phyloP scores from a whole-genome alignment of 2,329 filamentous ascomycete species.

The Drechslera avenae region DNA sequence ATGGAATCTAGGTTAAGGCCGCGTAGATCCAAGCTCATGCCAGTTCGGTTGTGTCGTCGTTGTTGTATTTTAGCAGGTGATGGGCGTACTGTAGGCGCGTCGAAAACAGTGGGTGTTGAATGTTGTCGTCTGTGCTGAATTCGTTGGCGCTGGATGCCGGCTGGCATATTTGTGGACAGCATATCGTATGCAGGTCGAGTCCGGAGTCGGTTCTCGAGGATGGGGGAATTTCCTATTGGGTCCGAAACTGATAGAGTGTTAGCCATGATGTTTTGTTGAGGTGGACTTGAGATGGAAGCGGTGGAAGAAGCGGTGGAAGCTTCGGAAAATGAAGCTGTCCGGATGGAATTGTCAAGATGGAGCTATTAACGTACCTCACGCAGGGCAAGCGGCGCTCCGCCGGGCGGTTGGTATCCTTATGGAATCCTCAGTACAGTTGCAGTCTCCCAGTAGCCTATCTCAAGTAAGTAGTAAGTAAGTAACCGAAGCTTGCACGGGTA shows the following conservation, averaged over 20 bases:
- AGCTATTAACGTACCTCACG: slow-evolving; percentile 67
- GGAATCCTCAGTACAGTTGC: slow-evolving; percentile 51
- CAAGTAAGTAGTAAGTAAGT: slow-evolving; percentile 46
- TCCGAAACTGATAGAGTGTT: slow-evolving; percentile 47
- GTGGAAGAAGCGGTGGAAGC: background rate
- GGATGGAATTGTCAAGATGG: background rate
- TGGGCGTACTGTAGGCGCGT: slow-evolving; percentile 71
- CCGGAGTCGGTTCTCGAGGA: slow-evolving; percentile 59
- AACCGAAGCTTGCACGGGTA: slow-evolving; percentile 39
- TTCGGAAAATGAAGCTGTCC: background rate
- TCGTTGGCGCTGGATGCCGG: slow-evolving; percentile 74
- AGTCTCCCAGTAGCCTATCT: slow-evolving; percentile 47
- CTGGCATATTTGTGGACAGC: slow-evolving; percentile 74
- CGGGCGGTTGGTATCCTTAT: slow-evolving; percentile 64
- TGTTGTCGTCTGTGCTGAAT: slow-evolving; percentile 84
- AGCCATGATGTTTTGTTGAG: slow-evolving; percentile 16
- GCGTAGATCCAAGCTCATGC: slow-evolving; percentile 78
- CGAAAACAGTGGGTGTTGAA: slow-evolving; percentile 80
- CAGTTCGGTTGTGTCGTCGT: slow-evolving; percentile 69
- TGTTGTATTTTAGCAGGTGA: slow-evolving; percentile 65
- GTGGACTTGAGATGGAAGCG: background rate
- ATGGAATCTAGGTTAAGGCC: slow-evolving; percentile 60
- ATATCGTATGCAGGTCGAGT: slow-evolving; percentile 74
- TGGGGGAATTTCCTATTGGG: slow-evolving; percentile 40
- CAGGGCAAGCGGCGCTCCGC: slow-evolving; percentile 80